These are phyloP conservation scores for Funneliformis caledonium DNA, from an alignment of 371 early-diverging fungal genomes.

Conservation along the genomic window DNA sequence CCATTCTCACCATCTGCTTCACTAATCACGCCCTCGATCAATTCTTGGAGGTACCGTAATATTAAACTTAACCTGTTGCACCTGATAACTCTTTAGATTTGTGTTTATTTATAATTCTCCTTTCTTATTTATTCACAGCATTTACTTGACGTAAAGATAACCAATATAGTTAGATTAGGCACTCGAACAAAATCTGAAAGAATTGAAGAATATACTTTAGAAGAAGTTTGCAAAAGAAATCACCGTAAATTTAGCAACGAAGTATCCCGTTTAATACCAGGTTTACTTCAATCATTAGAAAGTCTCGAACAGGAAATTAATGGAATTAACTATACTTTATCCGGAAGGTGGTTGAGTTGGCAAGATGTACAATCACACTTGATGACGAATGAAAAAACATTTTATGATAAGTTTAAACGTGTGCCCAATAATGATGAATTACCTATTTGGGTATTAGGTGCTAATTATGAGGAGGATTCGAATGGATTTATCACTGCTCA, in stretches of 20 bases:
- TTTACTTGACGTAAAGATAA: background rate
- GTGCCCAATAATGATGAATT: too few relatives aligned
- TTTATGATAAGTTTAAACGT: too few relatives aligned
- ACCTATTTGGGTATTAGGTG: too few relatives aligned
- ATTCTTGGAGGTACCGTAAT: constrained; percentile 45
- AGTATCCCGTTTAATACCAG: background rate
- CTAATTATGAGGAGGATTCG: too few relatives aligned
- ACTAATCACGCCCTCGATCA: constrained; percentile 66
- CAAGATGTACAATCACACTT: background rate
- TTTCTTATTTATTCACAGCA: background rate
- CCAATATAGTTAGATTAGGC: constrained; percentile 52
- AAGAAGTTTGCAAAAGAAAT: constrained; percentile 22
- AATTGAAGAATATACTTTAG: constrained; percentile 38
- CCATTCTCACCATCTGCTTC: constrained; percentile 56
- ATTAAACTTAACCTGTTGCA: background rate
- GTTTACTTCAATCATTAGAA: background rate
- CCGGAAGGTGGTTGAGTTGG: background rate
- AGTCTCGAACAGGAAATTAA: background rate
- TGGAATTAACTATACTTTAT: background rate
- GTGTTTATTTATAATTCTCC: background rate
- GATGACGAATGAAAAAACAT: too few relatives aligned
- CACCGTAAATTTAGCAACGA: background rate
- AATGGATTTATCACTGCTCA: too few relatives aligned
- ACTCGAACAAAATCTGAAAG: constrained; percentile 44
- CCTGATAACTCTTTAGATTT: too few relatives aligned